Evolutionary conservation across 345 rosid species (phyloP).

Genomic region (Physaria fendleri): DNA sequence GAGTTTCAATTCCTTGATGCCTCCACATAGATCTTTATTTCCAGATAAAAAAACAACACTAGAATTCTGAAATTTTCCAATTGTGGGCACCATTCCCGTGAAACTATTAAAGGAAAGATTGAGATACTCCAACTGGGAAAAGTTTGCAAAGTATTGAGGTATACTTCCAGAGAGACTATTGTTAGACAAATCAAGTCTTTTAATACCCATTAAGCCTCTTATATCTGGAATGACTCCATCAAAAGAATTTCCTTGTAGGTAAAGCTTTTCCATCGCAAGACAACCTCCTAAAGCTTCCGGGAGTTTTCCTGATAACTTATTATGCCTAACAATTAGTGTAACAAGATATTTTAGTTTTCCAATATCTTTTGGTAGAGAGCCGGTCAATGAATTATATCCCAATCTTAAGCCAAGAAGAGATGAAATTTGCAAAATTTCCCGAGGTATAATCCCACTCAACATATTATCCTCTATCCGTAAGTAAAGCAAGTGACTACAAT

Average conservation of each 20-base stretch:
- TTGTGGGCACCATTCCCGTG: not conserved
- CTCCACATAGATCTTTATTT: no score
- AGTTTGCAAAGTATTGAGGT: not conserved
- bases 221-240: constrained; percentile 5
- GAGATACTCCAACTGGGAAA: not conserved
- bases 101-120: constrained; percentile 17
- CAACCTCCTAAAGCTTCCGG: not conserved
- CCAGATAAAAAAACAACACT: no score
- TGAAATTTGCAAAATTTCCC: not conserved
- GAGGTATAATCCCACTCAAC: constrained; percentile 3
- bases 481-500: not conserved
- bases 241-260: not conserved
- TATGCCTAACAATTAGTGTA: fast-evolving
- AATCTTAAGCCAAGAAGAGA: fast-evolving
- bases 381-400: not conserved
- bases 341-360: not conserved
- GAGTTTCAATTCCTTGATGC: not conserved
- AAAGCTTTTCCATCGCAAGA: not conserved
- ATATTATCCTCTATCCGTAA: not conserved
- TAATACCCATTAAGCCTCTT: not conserved
- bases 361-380: not conserved
- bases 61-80: constrained; percentile 21
- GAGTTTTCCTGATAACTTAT: not conserved
- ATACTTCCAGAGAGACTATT: constrained; percentile 3
- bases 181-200: not conserved